Conservation (phyloP, 768 basidiomycete species). For the Pilatotrama ljubarskyi region DNA sequence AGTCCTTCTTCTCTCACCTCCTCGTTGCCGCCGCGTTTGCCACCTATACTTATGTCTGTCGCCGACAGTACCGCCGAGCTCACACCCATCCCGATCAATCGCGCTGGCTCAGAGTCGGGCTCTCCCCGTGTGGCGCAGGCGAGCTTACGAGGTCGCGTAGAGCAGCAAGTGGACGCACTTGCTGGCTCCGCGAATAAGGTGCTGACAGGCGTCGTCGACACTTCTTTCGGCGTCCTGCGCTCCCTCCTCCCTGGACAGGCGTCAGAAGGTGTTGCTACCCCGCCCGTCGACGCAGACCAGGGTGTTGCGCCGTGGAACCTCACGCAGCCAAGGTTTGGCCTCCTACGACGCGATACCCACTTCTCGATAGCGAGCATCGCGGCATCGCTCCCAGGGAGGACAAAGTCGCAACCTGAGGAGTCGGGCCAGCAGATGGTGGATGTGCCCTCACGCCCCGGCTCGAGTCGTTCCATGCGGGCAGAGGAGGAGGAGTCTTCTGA, state of each 20-base stretch:
- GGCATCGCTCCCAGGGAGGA: slow-evolving; percentile 57
- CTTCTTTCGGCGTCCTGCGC: slow-evolving; percentile 84
- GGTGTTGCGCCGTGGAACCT: slow-evolving; percentile 43
- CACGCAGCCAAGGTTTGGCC: slow-evolving; percentile 57
- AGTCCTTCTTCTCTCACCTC: neutral
- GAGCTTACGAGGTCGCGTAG: slow-evolving; percentile 71
- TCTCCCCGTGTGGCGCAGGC: slow-evolving; percentile 48
- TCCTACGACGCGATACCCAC: slow-evolving; percentile 71
- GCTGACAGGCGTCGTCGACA: slow-evolving; percentile 83
- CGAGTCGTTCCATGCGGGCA: slow-evolving; percentile 38
- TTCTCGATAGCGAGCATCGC: slow-evolving; percentile 83
- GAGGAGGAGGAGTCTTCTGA: slow-evolving; percentile 30
- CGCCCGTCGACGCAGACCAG: slow-evolving; percentile 25
- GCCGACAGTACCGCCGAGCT: slow-evolving; percentile 67
- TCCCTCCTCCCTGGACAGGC: slow-evolving; percentile 60
- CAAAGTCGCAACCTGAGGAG: slow-evolving; percentile 35
- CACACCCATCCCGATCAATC: slow-evolving; percentile 74
- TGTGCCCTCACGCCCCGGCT: slow-evolving; percentile 54
- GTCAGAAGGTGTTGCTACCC: slow-evolving; percentile 14
- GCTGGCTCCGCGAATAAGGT: slow-evolving; percentile 81
- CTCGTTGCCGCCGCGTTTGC: neutral
- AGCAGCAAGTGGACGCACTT: slow-evolving; percentile 77
- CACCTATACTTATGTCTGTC: neutral
- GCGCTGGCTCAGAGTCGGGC: slow-evolving; percentile 48
- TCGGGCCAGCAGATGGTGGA: slow-evolving; percentile 57